Base-by-base conservation (phyloP, 2,329 filamentous ascomycete genomes). In the Trichoderma sp. region DNA sequence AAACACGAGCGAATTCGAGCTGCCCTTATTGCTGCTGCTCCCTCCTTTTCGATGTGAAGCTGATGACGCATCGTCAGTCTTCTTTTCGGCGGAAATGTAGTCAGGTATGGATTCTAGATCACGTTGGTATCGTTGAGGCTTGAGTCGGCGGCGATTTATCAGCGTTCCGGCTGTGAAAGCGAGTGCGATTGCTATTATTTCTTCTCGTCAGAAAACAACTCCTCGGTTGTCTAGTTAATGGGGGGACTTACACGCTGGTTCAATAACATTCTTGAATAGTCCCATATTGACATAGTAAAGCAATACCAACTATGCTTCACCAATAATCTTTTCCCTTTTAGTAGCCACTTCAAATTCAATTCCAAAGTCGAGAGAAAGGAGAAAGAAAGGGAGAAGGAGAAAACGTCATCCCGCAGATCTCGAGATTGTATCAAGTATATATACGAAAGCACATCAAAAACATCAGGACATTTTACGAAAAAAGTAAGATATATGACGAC, bases 401-500 rank as follows among this genome's bases (percentile, higher is more conserved):
- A 24, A 18, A 18, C 38, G 38, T 41, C 38, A 41, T 41, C 16
- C 38, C 16, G 38, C 6, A 8, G 6, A 41, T 41, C 38, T 41
- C 2, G 38, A 41, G 16, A 41, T 18, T 1, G 0, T 6, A 18
- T 41, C 16, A 18, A 41, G 33, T 35, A n/a, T 27, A 69, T 69
- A 59, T 69, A 69, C 24, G 9, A 9, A 14, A 8, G 4, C 41
- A 11, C 35, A 24, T 50, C 18, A 67, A n/a, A n/a, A 53, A 35
- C 35, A 21, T 50, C 45, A 56, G 4, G 16, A 33, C 29, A 68
- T 29, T 18, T 24, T 38, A 21, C 21, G 31, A 24, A n/a, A 69
- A 69, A 69, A 69, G 66, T 38, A 18, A 69, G 53, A 41, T 60
- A 38, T n/a, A 69, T 69, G 66, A 69, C 66, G 66, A 69, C 66